A percentile compares a stretch with the other conserved stretches of the same genome.
phyloP scores from a whole-genome alignment of 495 filamentous ascomycete genomes.

The Neurospora sp. region DNA sequence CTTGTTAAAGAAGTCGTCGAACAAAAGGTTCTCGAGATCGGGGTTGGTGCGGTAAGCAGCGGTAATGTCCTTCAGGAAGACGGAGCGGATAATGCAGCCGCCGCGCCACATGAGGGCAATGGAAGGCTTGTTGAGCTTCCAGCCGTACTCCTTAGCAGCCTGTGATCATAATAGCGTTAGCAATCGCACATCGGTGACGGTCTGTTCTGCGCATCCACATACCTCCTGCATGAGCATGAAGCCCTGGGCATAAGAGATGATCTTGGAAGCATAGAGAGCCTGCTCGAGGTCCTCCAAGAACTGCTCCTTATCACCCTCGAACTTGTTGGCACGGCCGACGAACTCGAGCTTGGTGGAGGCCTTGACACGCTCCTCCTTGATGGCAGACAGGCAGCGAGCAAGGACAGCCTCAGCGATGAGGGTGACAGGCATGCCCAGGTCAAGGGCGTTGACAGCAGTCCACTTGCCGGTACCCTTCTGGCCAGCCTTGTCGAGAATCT shows the following conservation, averaged over 20 bases:
- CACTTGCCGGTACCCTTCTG: conserved; percentile 99
- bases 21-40: conserved; percentile 94
- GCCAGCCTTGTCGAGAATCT: conserved; percentile 96
- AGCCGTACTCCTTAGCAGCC: conserved; percentile 90
- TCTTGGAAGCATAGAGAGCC: conserved; percentile 98
- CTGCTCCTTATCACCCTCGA: conserved; percentile 80
- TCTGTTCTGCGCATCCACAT: conserved; percentile 25
- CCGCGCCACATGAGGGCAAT: conserved; percentile 99
- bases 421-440: conserved; percentile 97
- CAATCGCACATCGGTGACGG: neutral
- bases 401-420: conserved; percentile 96
- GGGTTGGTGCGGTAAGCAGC: conserved; percentile 89
- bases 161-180: conserved; percentile 19
- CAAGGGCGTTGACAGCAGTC: conserved; percentile 97
- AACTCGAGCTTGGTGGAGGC: conserved; percentile 66
- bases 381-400: conserved; percentile 81
- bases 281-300: conserved; percentile 97
- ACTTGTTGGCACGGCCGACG: conserved; percentile 63
- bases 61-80: conserved; percentile 99
- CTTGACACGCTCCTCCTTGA: conserved; percentile 87
- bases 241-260: conserved; percentile 98
- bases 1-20: conserved; percentile 98
- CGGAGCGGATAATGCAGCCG: conserved; percentile 99
- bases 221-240: conserved; percentile 99
- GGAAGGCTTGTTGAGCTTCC: conserved; percentile 99